Base-by-base conservation (phyloP, 2,329 filamentous ascomycete species). In the Xylaria sp. region DNA sequence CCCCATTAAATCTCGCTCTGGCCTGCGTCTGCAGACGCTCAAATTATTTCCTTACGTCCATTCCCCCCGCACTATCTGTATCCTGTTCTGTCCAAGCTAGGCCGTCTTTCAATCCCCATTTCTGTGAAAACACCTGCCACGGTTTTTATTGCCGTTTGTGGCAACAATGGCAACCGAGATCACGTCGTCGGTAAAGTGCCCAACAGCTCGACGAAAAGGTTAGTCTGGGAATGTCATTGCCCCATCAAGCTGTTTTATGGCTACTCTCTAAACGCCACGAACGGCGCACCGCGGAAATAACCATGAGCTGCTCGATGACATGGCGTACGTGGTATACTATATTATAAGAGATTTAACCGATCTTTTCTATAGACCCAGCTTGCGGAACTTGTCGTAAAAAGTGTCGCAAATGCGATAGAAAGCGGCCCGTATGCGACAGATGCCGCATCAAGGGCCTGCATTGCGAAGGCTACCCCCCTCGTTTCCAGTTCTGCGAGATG, bases 401-500 rank as follows among this genome's bases (percentile, higher is more conserved):
- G 47, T 51, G 47, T 25, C 47, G 47, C 47, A 51, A 51, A 51
- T 51, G 47, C 21, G 47, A 51, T 31, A 29, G 47, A 37, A 51
- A 51, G 47, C 47, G 47, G 3, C 47, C 47, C 19, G 25, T 51
- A 4, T 51, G 47, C 21, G 31, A 51, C 9, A 51, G 47, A 51
- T 51, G 47, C 27, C 47, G 31, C 21, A 37, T 19, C 19, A 51
- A 51, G 21, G 47, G 47, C 11, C 25, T 51, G 47, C 47, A 38
- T n/a, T 51, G 47, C 31, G 47, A 51, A 13, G 47, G 47, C 31
- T 51, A 51, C 17, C 47, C 47, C 23, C 47, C 47, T 10, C 47
- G 47, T 6, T 51, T 51, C 19, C 47, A 51, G 21, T 51, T 51
- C 47, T 51, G 47, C 13, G 47, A 51, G 47, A 49, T 37, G 46